phyloP scores from a whole-genome alignment of 441 rosid genomes.

The Manihot esculenta region DNA sequence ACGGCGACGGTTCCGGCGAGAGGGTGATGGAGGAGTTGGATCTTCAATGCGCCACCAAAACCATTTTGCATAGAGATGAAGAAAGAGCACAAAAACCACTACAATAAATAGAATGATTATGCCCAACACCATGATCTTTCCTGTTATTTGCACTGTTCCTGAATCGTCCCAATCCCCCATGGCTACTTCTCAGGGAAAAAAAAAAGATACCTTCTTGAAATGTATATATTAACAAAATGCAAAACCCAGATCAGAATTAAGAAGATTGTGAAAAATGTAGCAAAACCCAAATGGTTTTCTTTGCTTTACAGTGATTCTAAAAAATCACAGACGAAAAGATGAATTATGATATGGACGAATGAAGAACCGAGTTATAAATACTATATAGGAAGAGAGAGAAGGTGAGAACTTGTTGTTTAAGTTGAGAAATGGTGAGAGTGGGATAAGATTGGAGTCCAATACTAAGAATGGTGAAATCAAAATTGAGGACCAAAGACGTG shows the following conservation, averaged over 20 bases:
- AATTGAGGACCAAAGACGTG: conserved; percentile 22
- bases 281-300: conserved; percentile 1
- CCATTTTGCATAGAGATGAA: conserved; percentile 80
- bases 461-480: neutral
- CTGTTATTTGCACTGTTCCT: conserved; percentile 51
- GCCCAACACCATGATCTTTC: conserved; percentile 69
- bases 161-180: conserved; percentile 40
- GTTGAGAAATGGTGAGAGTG: conserved; percentile 4
- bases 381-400: conserved; percentile 12
- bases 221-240: neutral
- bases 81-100: conserved; percentile 54
- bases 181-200: conserved; percentile 2
- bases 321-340: neutral
- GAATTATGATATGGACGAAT: neutral
- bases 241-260: conserved; percentile 15
- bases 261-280: neutral
- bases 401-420: conserved; percentile 13
- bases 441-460: too few relatives aligned
- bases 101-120: conserved; percentile 70
- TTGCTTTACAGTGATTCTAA: neutral
- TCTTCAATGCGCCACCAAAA: conserved; percentile 58
- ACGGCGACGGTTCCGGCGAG: conserved; percentile 50
- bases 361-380: neutral
- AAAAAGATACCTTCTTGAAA: too few relatives aligned
- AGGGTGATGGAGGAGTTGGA: conserved; percentile 36